Base-by-base conservation (phyloP, 192 early-diverging fungal species). In the Dissophora ornata region DNA sequence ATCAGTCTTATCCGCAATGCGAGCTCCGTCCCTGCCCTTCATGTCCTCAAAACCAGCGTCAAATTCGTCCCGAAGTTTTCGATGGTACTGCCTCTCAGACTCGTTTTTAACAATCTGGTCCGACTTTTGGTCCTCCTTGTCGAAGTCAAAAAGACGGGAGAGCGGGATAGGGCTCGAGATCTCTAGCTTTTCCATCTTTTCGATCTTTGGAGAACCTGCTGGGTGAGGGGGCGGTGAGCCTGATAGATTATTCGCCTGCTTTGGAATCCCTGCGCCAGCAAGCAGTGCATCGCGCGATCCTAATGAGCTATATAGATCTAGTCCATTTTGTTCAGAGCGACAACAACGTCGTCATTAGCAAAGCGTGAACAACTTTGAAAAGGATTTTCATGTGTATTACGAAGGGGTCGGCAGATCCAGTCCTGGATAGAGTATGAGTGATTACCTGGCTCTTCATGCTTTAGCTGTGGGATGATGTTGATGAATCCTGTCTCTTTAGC, bases 61-160 rank as follows among this genome's bases (percentile, higher is more conserved):
- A 49, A 75, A 75, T 40, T 75, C 71, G 21, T 74, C 70, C 29
- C 62, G 26, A 0, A 74, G 70, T 24, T 75, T 75, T 47, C 60
- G 40, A 26, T 67, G 58, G 29, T 77, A 67, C 30, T 77, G 64
- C 25, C 65, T 25, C 19, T 67, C 65, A 13, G 73, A 67, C 44
- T 67, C 73, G 32, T 67, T 77, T 19, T 57, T 30, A 0, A 67
- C 73, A 38, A 67, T 67, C 45, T 67, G 50, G 19, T 77, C 59
- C 9, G 73, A 77, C 30, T 53, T 38, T 44, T 67, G 64, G 32
- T 67, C 65, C 22, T 66, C 73, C 24, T 77, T 59, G 32, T 77
- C 73, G 62, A 77, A 77, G 36, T 77, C 73, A 28, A 77, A 77
- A 12, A 77, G 65, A 0, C 73, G 64, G 28, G 73, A 67, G 7